Base-by-base conservation (phyloP, 2,329 filamentous ascomycete species). In the Nemania serpens region DNA sequence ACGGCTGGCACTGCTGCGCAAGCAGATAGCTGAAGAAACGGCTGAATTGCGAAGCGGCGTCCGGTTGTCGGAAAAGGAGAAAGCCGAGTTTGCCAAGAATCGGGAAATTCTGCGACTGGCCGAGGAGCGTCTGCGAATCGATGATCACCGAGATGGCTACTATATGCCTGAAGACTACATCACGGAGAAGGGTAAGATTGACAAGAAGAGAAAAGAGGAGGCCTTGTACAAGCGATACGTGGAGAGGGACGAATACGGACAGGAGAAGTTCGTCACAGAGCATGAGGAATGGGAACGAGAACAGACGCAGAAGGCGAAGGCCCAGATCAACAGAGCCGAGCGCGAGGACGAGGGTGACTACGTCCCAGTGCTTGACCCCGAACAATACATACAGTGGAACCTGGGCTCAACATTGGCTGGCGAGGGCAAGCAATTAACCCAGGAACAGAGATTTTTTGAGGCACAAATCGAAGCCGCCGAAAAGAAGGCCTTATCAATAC, bases 241-340 rank as follows among this genome's bases (percentile, higher is more conserved):
- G 3, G 93, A 97, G 64, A 85, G 86, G 62, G 93, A 96, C 69
- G 91, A 96, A 69, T 89, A 89, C 69, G 93, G 93, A 4, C 88
- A 95, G 66, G 94, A 97, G 74, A 89, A 89, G 69, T 96, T 92
- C 69, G 86, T 97, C 59, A 97, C 93, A 0, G 95, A 99, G 74
- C 91, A 97, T 65, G 93, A 99, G 64, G 91, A 97, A 71, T 99
- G 94, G 94, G 95, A 99, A 74, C 81, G 87, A 59, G 94, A 98
- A 73, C 94, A 98, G 77, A 85, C 90, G 0, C 84, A 88, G 58
- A 96, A 96, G 75, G 93, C 92, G 5, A 95, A 94, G 74, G 88
- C 91, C 1, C 93, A 97, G 73, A 92, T 96, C 61, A 83, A 86
- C 66, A 86, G 87, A 55, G 79, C 87, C 0, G 91, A 96, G 71